phyloP scores from a whole-genome alignment of 306 rosid species.

The Arachis stenosperma region DNA sequence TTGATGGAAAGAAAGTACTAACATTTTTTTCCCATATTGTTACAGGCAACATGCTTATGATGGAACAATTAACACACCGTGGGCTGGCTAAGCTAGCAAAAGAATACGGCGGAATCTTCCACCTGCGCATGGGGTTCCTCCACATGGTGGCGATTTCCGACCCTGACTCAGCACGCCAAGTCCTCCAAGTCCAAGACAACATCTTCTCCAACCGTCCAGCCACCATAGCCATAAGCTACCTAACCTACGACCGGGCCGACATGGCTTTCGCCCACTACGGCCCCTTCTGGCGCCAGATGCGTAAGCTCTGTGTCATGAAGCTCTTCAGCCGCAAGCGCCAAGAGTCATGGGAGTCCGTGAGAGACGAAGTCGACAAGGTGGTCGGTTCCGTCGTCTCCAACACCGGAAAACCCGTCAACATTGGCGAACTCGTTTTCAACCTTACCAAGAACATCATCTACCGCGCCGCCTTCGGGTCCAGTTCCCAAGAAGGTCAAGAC shows the following conservation, averaged over 20 bases:
- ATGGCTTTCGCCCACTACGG: slow-evolving; percentile 97
- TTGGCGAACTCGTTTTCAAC: slow-evolving; percentile 69
- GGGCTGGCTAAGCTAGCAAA: slow-evolving; percentile 69
- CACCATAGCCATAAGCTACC: slow-evolving; percentile 79
- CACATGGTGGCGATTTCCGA: slow-evolving; percentile 74
- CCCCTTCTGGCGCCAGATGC: slow-evolving; percentile 94
- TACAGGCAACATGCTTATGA: slow-evolving; percentile 71
- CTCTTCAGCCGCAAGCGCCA: slow-evolving; percentile 82
- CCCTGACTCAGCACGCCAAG: slow-evolving; percentile 70
- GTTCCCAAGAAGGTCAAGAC: slow-evolving; percentile 64
- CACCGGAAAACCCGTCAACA: slow-evolving; percentile 51
- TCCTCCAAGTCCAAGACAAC: slow-evolving; percentile 77
- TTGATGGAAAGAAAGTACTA: too few relatives aligned
- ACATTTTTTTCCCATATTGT: neutral
- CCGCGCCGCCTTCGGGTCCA: slow-evolving; percentile 81
- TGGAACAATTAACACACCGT: slow-evolving; percentile 82
- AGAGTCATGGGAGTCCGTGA: slow-evolving; percentile 83
- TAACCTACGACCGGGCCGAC: slow-evolving; percentile 85
- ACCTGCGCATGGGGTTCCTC: slow-evolving; percentile 75
- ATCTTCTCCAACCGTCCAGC: slow-evolving; percentile 85
- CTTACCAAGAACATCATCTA: slow-evolving; percentile 68
- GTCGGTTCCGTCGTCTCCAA: slow-evolving; percentile 33
- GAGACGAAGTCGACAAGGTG: slow-evolving; percentile 66
- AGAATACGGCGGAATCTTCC: slow-evolving; percentile 73
- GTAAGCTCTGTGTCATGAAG: slow-evolving; percentile 83